These are phyloP conservation scores for Gossypium aridum DNA, from an alignment of 441 rosid species.

Conservation along the genomic window DNA sequence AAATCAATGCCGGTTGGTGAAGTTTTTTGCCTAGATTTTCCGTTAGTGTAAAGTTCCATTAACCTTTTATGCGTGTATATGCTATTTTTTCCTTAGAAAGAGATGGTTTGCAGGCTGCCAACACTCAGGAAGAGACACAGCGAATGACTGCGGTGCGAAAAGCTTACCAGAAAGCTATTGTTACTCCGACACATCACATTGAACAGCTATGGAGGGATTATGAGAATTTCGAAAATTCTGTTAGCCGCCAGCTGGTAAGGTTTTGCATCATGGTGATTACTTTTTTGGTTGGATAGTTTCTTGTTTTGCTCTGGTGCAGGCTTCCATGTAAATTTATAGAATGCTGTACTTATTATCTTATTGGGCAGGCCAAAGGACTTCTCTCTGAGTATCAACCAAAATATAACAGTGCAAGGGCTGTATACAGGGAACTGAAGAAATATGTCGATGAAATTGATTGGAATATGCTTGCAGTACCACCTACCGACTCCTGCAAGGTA, in stretches of 20 bases:
- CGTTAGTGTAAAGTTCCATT: conserved; percentile 9
- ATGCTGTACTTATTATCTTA: conserved; percentile 4
- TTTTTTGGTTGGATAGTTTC: conserved; percentile 7
- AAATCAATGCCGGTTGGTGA: conserved; percentile 71
- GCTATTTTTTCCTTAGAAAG: conserved; percentile 16
- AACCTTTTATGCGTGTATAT: not conserved
- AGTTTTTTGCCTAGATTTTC: conserved; percentile 22
- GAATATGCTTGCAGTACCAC: conserved; percentile 91
- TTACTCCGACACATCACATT: conserved; percentile 84
- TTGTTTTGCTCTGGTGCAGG: conserved; percentile 4
- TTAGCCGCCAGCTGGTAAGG: conserved; percentile 85
- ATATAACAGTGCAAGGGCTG: conserved; percentile 91
- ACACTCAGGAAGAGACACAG: conserved; percentile 73
- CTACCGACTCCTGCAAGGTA: conserved; percentile 74
- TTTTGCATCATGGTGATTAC: conserved; percentile 16
- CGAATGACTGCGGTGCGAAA: conserved; percentile 75
- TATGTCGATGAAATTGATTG: conserved; percentile 90
- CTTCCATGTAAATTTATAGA: not conserved
- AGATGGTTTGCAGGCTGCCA: conserved; percentile 49
- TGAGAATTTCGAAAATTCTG: conserved; percentile 89
- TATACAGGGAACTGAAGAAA: conserved; percentile 88
- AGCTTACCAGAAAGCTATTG: conserved; percentile 79
- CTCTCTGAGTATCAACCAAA: conserved; percentile 87
- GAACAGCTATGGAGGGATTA: conserved; percentile 98
- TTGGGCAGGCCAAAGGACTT: conserved; percentile 85